Conservation (phyloP, 768 basidiomycete species). For the Pleurotus tuoliensis region DNA sequence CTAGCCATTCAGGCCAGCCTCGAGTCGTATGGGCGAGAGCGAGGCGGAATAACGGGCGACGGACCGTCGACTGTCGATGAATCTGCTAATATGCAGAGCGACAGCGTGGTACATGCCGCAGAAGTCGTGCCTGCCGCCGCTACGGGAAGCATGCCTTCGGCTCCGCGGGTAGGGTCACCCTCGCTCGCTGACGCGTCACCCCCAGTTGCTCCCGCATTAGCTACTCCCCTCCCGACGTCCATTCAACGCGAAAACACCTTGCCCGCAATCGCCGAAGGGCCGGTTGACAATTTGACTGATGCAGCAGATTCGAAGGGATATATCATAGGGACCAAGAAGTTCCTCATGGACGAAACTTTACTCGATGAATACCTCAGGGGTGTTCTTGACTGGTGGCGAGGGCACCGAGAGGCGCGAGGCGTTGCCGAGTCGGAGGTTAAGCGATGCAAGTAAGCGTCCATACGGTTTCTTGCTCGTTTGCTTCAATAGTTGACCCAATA, state of each 20-base stretch:
- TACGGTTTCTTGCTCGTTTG: not conserved
- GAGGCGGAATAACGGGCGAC: not conserved
- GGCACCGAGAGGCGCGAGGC: conserved; percentile 63
- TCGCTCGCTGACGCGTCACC: not conserved
- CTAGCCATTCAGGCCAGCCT: no score
- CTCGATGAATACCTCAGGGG: conserved; percentile 52
- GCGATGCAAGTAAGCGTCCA: conserved; percentile 60
- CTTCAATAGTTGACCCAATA: not conserved
- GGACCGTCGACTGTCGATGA: not conserved
- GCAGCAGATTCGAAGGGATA: conserved; percentile 19
- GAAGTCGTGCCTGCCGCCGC: not conserved
- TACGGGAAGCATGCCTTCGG: no score
- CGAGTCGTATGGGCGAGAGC: no score
- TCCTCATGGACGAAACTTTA: conserved; percentile 47
- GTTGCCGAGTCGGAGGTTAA: conserved; percentile 55
- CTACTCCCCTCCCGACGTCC: not conserved
- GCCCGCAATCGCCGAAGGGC: not conserved
- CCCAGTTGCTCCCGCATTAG: not conserved
- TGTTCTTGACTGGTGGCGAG: conserved; percentile 74
- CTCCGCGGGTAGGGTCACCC: not conserved
- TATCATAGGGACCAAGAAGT: conserved; percentile 65
- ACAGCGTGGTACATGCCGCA: not conserved
- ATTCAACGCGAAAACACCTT: not conserved
- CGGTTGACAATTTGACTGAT: not conserved
- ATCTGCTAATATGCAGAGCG: not conserved